These are phyloP conservation scores for Fraxinus sp. DNA, from an alignment of 305 asterid species.

Conservation along the genomic window DNA sequence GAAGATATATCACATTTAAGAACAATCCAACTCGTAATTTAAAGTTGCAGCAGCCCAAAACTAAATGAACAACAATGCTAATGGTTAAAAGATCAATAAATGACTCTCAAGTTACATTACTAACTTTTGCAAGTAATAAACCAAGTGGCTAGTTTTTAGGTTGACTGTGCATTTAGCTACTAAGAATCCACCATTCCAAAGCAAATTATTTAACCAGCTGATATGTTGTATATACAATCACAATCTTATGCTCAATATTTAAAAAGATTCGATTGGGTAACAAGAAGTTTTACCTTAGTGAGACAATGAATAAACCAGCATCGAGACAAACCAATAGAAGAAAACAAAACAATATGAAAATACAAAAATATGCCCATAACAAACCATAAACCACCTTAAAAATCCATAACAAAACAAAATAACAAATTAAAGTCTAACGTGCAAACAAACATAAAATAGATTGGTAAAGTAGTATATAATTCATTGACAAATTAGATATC, in stretches of 20 bases:
- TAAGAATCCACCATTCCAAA: neutral
- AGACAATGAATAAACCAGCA: neutral
- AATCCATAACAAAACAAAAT: neutral
- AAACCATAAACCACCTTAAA: neutral
- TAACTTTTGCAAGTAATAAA: neutral
- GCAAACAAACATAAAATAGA: neutral
- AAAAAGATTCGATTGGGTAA: neutral
- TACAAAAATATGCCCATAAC: neutral
- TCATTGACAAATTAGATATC: neutral
- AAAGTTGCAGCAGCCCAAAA: neutral
- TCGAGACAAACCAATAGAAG: slow-evolving; percentile 5
- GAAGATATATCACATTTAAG: neutral
- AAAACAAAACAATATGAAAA: neutral
- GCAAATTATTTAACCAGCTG: neutral
- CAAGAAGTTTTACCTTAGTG: neutral
- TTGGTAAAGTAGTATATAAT: neutral
- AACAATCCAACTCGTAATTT: neutral
- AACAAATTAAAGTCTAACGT: neutral
- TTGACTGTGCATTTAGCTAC: neutral
- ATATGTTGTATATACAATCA: neutral
- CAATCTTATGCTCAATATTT: neutral
- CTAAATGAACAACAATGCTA: neutral
- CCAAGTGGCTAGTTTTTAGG: neutral
- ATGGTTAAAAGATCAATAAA: slow-evolving; percentile 1
- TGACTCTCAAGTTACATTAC: neutral